These are phyloP conservation scores for Apiotrichum gracile DNA, from an alignment of 1,284 basidiomycete species.

Conservation along the genomic window DNA sequence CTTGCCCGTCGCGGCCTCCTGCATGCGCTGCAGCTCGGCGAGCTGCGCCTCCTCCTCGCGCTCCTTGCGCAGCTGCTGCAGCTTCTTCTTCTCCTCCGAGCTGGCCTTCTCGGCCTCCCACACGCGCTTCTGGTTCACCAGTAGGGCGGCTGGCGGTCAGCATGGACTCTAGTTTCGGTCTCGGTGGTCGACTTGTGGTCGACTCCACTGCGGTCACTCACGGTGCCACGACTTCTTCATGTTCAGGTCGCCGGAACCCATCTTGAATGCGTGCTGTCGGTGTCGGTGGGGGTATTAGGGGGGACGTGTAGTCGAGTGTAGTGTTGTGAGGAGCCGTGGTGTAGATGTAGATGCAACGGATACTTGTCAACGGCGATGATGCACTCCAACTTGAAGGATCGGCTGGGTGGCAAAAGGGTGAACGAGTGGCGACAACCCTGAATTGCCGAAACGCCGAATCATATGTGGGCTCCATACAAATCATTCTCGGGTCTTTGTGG, in stretches of 20 bases:
- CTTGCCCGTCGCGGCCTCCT: slow-evolving; percentile 89
- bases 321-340: no score
- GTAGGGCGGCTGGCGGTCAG: no score
- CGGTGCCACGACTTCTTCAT: slow-evolving; percentile 82
- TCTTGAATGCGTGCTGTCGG: slow-evolving; percentile 52
- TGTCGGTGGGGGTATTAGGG: not conserved
- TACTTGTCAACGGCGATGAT: not conserved
- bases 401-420: not conserved
- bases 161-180: no score
- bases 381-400: not conserved
- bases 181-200: no score
- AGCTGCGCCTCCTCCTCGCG: slow-evolving; percentile 95
- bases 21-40: slow-evolving; percentile 88
- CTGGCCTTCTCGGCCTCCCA: slow-evolving; percentile 98
- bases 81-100: slow-evolving; percentile 95
- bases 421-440: not conserved
- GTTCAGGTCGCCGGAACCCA: slow-evolving; percentile 71
- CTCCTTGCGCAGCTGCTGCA: slow-evolving; percentile 92
- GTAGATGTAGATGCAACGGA: not conserved
- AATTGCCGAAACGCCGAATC: no score
- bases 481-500: no score
- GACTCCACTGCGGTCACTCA: not conserved
- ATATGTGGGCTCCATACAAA: not conserved
- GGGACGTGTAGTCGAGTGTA: not conserved
- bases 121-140: slow-evolving; percentile 97